Evolutionary conservation across 352 stramenopile genomes (phyloP).

Genomic region (Peronospora belbahrii): DNA sequence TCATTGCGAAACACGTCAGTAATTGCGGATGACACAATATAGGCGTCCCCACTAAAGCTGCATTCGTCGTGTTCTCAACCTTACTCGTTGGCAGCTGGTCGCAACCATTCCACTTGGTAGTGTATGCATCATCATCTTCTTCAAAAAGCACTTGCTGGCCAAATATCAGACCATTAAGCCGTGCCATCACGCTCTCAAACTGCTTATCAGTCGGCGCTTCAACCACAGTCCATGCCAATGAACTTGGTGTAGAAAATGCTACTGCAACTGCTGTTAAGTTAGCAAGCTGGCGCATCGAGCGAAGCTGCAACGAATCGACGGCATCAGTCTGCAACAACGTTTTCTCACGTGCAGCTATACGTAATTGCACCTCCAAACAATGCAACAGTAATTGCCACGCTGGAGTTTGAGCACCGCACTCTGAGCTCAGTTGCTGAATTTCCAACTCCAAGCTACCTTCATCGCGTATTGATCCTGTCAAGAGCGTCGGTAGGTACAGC

Average conservation of each 20-base stretch:
- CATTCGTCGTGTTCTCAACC: conserved; percentile 15
- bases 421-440: conserved; percentile 39
- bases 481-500: conserved; percentile 45
- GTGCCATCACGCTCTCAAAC: conserved; percentile 41
- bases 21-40: conserved; percentile 45
- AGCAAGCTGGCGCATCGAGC: conserved; percentile 52
- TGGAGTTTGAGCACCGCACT: conserved; percentile 33
- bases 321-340: conserved; percentile 22
- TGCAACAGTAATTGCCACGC: conserved; percentile 55
- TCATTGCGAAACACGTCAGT: conserved; percentile 46
- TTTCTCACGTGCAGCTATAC: conserved; percentile 39
- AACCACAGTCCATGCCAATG: conserved; percentile 35
- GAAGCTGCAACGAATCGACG: conserved; percentile 39
- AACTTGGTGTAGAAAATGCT: conserved; percentile 32
- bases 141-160: conserved; percentile 65
- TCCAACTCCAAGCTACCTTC: conserved; percentile 43
- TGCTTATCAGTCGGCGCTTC: conserved; percentile 31
- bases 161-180: conserved; percentile 59
- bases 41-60: conserved; percentile 26
- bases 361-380: conserved; percentile 50
- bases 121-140: conserved; percentile 35
- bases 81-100: conserved; percentile 10
- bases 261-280: conserved; percentile 37
- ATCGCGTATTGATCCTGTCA: conserved; percentile 34
- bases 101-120: conserved; percentile 6